Evolutionary conservation across 108 stramenopile genomes (phyloP).

Genomic region (Craspedostauros australis): DNA sequence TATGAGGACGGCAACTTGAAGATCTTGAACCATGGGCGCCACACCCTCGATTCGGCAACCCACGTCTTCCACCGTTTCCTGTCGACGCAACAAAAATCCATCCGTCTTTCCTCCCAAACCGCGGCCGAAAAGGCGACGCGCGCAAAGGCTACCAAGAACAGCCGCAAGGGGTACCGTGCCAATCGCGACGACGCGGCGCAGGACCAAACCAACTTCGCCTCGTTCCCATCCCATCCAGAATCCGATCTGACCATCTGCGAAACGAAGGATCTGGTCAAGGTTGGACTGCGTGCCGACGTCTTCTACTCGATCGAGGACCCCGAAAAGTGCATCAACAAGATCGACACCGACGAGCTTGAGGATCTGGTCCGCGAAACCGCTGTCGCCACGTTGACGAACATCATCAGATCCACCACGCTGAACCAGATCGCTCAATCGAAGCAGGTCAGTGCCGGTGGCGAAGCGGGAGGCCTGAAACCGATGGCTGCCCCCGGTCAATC

Average conservation of each 20-base stretch:
- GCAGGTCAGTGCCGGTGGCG: slow-evolving; percentile 14
- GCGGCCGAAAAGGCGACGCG: too few relatives aligned
- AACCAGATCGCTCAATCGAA: slow-evolving; percentile 27
- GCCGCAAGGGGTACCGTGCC: too few relatives aligned
- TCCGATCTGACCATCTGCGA: slow-evolving; percentile 26
- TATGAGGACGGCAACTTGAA: slow-evolving; percentile 21
- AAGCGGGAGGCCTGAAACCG: not conserved
- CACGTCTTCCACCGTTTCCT: slow-evolving; percentile 25
- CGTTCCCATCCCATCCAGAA: slow-evolving; percentile 2
- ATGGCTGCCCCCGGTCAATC: not conserved
- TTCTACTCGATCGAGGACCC: slow-evolving; percentile 33
- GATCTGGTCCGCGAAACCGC: slow-evolving; percentile 32
- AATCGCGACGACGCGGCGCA: too few relatives aligned
- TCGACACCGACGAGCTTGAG: slow-evolving; percentile 21
- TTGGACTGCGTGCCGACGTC: slow-evolving; percentile 31
- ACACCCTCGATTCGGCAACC: slow-evolving; percentile 7
- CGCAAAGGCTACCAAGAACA: too few relatives aligned
- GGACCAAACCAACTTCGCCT: too few relatives aligned
- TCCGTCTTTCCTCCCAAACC: slow-evolving; percentile 16
- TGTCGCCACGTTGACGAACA: slow-evolving; percentile 30
- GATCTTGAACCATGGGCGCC: slow-evolving; percentile 13
- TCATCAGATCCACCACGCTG: slow-evolving; percentile 26
- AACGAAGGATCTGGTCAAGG: slow-evolving; percentile 35
- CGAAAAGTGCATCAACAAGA: slow-evolving; percentile 23
- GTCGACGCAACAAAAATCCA: slow-evolving; percentile 15